These are phyloP conservation scores for Tilletia setariae DNA, from an alignment of 1,284 basidiomycete genomes.

Conservation along the genomic window DNA sequence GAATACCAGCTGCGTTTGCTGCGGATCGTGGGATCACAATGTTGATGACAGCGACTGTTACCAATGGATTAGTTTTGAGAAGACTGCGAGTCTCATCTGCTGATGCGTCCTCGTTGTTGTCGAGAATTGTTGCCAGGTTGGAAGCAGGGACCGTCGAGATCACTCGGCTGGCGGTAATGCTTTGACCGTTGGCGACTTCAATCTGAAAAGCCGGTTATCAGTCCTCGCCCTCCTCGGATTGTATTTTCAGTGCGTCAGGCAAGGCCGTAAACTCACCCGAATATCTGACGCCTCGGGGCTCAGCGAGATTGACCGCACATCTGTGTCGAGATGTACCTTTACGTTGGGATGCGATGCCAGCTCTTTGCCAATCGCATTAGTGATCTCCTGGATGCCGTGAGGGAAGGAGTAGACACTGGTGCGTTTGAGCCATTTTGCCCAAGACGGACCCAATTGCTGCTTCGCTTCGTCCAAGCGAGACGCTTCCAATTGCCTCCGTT, in stretches of 20 bases:
- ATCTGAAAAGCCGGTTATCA: background rate
- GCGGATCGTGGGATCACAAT: constrained; percentile 33
- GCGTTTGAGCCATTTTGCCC: constrained; percentile 61
- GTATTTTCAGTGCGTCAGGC: background rate
- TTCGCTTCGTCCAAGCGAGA: background rate
- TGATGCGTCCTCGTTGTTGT: constrained; percentile 35
- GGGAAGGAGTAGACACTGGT: constrained; percentile 75
- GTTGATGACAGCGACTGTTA: constrained; percentile 47
- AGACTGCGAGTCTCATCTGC: background rate
- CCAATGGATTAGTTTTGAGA: constrained; percentile 51
- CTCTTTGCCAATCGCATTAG: constrained; percentile 61
- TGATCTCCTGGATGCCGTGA: constrained; percentile 72
- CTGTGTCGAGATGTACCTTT: constrained; percentile 60
- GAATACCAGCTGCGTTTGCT: background rate
- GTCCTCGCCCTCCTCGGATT: background rate
- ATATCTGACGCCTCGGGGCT: background rate
- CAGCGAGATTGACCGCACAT: constrained; percentile 49
- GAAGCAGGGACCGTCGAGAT: constrained; percentile 56
- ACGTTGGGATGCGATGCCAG: constrained; percentile 64
- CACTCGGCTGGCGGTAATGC: constrained; percentile 31
- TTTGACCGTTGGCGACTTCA: constrained; percentile 10
- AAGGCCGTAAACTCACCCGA: background rate
- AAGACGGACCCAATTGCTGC: constrained; percentile 56
- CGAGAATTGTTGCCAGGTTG: constrained; percentile 28
- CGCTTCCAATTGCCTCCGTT: constrained; percentile 21